Evolutionary conservation across 2,329 filamentous ascomycete genomes (phyloP).

Genomic region (Alternaria gansuensis): DNA sequence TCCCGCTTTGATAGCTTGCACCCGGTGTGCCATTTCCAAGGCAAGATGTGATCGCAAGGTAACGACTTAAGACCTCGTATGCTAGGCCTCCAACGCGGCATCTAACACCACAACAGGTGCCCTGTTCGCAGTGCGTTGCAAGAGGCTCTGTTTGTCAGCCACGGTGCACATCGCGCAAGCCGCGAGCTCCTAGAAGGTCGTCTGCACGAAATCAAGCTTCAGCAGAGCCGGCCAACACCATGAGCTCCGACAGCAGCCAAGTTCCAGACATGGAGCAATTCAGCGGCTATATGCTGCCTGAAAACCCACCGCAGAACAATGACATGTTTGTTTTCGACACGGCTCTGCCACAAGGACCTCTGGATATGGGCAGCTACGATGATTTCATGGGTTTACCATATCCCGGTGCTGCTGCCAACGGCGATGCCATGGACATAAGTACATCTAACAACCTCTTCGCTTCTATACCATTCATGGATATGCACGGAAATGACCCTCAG

Average conservation of each 20-base stretch:
- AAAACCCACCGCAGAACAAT: neutral
- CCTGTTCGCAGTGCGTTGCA: conserved; percentile 19
- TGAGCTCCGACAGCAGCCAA: neutral
- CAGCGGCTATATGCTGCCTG: conserved; percentile 3
- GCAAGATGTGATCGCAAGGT: conserved; percentile 18
- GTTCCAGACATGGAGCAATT: conserved; percentile 12
- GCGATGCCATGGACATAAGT: conserved; percentile 4
- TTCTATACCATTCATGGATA: neutral
- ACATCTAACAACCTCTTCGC: neutral
- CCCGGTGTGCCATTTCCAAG: conserved; percentile 18
- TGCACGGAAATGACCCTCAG: conserved; percentile 6
- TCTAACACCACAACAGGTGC: conserved; percentile 13
- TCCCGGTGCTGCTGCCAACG: neutral
- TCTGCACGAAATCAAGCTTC: conserved; percentile 5
- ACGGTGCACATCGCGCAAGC: conserved; percentile 13
- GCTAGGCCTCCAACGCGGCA: neutral
- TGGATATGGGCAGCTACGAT: conserved; percentile 11
- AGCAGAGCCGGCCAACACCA: neutral
- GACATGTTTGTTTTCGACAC: conserved; percentile 3
- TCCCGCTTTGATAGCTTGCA: conserved; percentile 16
- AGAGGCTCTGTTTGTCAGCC: conserved; percentile 16
- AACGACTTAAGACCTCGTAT: neutral
- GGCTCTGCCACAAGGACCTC: neutral
- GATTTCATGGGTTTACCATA: conserved; percentile 17
- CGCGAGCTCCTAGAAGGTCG: conserved; percentile 11